Evolutionary conservation across 148 eudicot genomes (phyloP).

Genomic region (Vaccinium darrowii): DNA sequence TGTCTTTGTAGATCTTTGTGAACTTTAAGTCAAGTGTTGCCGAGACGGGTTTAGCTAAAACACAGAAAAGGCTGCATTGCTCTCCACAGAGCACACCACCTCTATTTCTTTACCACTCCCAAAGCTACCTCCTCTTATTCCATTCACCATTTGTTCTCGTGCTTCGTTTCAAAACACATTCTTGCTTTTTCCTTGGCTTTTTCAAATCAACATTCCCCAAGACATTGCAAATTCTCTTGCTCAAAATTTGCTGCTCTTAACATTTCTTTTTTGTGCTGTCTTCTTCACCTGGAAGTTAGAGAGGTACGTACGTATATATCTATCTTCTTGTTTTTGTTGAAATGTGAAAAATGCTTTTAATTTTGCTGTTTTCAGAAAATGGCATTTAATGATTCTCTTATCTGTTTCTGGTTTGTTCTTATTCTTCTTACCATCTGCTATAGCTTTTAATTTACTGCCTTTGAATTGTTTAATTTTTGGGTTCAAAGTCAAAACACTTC

Average conservation of each 20-base stretch:
- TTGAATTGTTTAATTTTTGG: not conserved
- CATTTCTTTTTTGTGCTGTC: not conserved
- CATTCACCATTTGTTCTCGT: not conserved
- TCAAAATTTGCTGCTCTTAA: not conserved
- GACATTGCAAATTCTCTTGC: not conserved
- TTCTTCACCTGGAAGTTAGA: not conserved
- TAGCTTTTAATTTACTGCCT: not conserved
- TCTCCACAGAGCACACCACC: not conserved
- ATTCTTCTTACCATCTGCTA: not conserved
- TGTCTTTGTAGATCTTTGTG: too few species aligned
- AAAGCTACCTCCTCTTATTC: conserved; percentile 12
- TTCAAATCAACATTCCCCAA: not conserved
- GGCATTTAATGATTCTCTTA: conserved; percentile 6
- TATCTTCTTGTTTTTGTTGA: not conserved
- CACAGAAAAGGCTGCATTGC: not conserved
- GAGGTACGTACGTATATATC: not conserved
- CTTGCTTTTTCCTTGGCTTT: not conserved
- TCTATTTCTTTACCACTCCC: not conserved
- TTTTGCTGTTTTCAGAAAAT: not conserved
- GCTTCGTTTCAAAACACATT: conserved; percentile 7
- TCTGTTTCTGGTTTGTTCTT: not conserved
- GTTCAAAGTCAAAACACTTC: not conserved
- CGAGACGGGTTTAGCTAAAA: not conserved
- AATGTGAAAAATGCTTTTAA: not conserved
- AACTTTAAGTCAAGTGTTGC: too few species aligned